Conservation (phyloP, 2,329 filamentous ascomycete genomes). For the Harringtonia aguacate region DNA sequence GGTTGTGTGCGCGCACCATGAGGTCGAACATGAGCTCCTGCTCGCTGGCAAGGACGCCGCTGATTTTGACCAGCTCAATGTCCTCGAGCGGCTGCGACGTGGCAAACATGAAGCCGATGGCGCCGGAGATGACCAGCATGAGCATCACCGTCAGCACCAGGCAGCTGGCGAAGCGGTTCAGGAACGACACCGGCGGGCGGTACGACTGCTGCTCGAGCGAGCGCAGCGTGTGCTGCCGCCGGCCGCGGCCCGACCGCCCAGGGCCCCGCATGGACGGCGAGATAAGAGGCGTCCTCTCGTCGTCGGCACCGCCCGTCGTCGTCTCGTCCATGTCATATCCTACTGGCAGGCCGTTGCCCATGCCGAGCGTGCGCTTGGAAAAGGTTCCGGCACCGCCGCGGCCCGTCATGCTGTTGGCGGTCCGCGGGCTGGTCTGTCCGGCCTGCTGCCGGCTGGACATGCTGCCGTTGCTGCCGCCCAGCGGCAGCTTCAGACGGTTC, state of each 20-base stretch:
- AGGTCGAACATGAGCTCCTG: constrained; percentile 94
- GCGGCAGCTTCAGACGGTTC: constrained; percentile 45
- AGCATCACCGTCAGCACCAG: constrained; percentile 75
- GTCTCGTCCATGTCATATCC: constrained; percentile 72
- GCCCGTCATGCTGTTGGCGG: constrained; percentile 23
- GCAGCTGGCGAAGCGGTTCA: constrained; percentile 74
- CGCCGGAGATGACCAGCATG: constrained; percentile 70
- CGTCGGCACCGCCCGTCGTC: constrained; percentile 58
- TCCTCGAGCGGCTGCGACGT: constrained; percentile 78
- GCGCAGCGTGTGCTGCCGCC: constrained; percentile 44
- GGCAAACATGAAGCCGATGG: constrained; percentile 80
- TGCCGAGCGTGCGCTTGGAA: constrained; percentile 9
- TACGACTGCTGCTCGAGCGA: constrained; percentile 66
- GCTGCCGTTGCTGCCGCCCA: constrained; percentile 24
- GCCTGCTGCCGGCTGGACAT: constrained; percentile 45
- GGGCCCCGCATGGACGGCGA: constrained; percentile 43
- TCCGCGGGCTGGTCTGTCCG: constrained; percentile 60
- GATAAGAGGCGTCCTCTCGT: constrained; percentile 79
- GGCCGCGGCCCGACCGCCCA: constrained; percentile 43
- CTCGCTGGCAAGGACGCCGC: constrained; percentile 85
- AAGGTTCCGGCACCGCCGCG: constrained; percentile 9
- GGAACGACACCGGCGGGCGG: constrained; percentile 42
- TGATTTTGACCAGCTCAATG: constrained; percentile 69
- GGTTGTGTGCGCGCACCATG: constrained; percentile 78
- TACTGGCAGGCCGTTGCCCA: constrained; percentile 35